Evolutionary conservation across 2,329 filamentous ascomycete species (phyloP), one percentile per base, ranked within the genome.

Genomic region (Hypoxylon sp.): DNA sequence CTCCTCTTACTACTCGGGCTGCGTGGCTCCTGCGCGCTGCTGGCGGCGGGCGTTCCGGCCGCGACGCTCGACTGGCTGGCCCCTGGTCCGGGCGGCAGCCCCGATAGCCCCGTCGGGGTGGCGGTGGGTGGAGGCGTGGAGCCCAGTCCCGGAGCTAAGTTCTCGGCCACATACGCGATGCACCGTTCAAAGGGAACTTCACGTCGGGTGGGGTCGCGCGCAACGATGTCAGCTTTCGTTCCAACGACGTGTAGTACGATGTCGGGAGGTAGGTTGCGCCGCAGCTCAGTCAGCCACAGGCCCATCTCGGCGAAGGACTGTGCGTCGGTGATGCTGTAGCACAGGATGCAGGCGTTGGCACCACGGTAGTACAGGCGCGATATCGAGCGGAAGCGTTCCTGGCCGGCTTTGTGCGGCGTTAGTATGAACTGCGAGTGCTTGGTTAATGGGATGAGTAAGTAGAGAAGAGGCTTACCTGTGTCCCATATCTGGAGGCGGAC

Each of bases 401-500:
- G 95, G 65, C 95, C 95, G 61, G 95, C 89, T 83, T 24, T 12
- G 22, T 38, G 18, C 8, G 36, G 16, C n/a, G 53, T 61, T 53
- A 56, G 38, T 14, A 55, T 73, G 32, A 73, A 65, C 28, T 44
- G 26, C 24, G 12, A 14, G n/a, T 22, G 6, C n/a, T 4, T 51
- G 28, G 9, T n/a, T 16, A 24, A 20, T 36, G 24, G 16, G 5
- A 36, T 45, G 6, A 50, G 58, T 20, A 8, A 12, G 33, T 30
- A 22, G 11, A 38, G 30, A 22, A 11, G 18, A 14, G n/a, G 40
- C 11, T 33, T 77, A 87, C 86, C 93, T 32, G 94, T 97, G 77
- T 97, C 94, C 94, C 94, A 97, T 71, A 97, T 96, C 76, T 97
- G 94, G 36, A 97, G 84, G n/a, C 94, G 89, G 33, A 97, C 93